These are phyloP conservation scores for Neurospora crassa DNA, from an alignment of 2,329 filamentous ascomycete genomes.

Conservation along the genomic window DNA sequence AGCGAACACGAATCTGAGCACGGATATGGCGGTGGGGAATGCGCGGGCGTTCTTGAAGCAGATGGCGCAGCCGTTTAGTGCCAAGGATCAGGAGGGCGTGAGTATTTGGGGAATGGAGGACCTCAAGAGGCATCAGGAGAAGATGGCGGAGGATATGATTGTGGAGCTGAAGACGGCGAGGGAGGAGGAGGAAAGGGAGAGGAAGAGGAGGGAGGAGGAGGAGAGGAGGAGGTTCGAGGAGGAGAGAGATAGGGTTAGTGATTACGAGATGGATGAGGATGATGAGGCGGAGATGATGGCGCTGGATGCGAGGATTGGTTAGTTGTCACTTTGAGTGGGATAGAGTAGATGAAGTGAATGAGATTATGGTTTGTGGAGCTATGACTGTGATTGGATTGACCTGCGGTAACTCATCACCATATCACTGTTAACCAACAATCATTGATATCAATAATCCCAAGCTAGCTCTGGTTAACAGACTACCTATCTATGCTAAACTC, in stretches of 20 bases:
- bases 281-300: constrained; percentile 28
- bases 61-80: constrained; percentile 85
- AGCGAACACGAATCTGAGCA: constrained; percentile 80
- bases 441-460: background rate
- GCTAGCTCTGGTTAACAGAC: background rate
- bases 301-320: constrained; percentile 13
- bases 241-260: constrained; percentile 24
- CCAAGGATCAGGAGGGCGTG: constrained; percentile 80
- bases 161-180: constrained; percentile 46
- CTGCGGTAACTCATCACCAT: background rate
- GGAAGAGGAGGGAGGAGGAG: constrained; percentile 4
- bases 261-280: constrained; percentile 42
- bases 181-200: constrained; percentile 18
- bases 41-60: constrained; percentile 82
- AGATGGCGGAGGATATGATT: constrained; percentile 60
- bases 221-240: constrained; percentile 8
- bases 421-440: background rate
- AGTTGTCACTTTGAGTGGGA: background rate
- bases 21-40: constrained; percentile 85
- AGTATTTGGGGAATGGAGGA: constrained; percentile 84
- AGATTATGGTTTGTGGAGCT: background rate
- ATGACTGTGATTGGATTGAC: background rate
- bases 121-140: constrained; percentile 67
- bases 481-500: background rate
- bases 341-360: background rate